Percentiles rank a stretch among this genome's conserved stretches.
These are phyloP conservation scores for Acanthamoeba healyi DNA, from an alignment of 208 protist genomes.

Conservation along the genomic window DNA sequence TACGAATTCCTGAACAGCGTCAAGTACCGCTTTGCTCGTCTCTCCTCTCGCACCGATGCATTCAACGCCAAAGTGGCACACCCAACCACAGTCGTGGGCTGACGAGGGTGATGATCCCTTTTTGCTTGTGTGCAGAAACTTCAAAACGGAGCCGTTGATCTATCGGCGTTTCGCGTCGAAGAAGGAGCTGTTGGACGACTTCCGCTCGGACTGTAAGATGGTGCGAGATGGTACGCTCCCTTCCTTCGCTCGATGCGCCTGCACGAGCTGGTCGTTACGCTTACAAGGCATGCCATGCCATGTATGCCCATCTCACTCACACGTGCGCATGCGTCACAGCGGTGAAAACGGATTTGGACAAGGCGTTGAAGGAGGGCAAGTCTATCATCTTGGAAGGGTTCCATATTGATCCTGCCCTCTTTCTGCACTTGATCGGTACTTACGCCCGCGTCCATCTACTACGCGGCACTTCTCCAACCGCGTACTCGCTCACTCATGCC, in stretches of 20 bases:
- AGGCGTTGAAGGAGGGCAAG: slow-evolving; percentile 88
- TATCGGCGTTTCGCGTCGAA: slow-evolving; percentile 57
- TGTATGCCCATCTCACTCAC: slow-evolving; percentile 71
- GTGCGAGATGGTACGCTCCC: slow-evolving; percentile 23
- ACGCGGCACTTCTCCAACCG: slow-evolving; percentile 30
- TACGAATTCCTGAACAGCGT: slow-evolving; percentile 83
- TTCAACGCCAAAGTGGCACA: too few relatives aligned
- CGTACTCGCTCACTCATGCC: too few relatives aligned
- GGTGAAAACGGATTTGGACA: slow-evolving; percentile 85
- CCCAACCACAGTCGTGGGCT: too few relatives aligned
- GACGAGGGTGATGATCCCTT: too few relatives aligned
- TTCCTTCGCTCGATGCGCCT: not conserved
- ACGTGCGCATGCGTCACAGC: slow-evolving; percentile 69
- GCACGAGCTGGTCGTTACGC: too few relatives aligned
- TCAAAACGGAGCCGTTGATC: not conserved
- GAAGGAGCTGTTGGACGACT: slow-evolving; percentile 50
- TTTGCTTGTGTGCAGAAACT: not conserved
- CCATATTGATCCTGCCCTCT: slow-evolving; percentile 85
- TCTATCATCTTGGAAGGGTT: slow-evolving; percentile 88
- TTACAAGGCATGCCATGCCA: too few relatives aligned
- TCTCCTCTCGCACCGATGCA: not conserved
- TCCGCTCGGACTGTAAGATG: slow-evolving; percentile 46
- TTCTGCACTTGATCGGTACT: slow-evolving; percentile 76
- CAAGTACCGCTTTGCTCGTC: not conserved
- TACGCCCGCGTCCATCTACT: slow-evolving; percentile 56